phyloP scores from a whole-genome alignment of 208 protist species.

The Novymonas esmeraldas region DNA sequence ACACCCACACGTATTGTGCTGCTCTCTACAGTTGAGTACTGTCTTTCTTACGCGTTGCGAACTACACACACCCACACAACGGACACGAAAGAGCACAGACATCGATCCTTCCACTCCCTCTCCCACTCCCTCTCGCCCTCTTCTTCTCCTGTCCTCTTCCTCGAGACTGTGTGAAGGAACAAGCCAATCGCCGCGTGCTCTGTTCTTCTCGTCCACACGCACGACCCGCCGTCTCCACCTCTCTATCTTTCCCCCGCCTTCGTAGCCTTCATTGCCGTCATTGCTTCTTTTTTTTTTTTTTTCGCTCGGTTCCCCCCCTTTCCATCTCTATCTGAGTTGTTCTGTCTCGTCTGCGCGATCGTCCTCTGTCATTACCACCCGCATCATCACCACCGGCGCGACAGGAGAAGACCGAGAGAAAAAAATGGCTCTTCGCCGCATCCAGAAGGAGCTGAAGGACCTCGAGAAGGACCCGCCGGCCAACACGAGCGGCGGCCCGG shows the following conservation, averaged over 20 bases:
- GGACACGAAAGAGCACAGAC: too few species aligned
- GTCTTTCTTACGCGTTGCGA: too few species aligned
- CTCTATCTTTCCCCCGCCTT: neutral
- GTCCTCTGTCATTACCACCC: neutral
- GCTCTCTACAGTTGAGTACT: too few species aligned
- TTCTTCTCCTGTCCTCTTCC: neutral
- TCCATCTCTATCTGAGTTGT: neutral
- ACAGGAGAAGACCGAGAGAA: neutral
- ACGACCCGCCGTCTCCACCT: neutral
- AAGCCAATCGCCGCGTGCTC: too few species aligned
- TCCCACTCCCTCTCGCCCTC: neutral
- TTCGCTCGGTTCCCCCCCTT: constrained; percentile 1
- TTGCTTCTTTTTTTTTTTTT: constrained; percentile 1
- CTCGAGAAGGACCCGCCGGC: constrained; percentile 95
- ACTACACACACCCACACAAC: too few species aligned
- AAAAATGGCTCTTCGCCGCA: constrained; percentile 94
- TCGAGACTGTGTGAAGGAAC: too few species aligned
- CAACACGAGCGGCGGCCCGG: constrained; percentile 95
- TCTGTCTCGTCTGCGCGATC: neutral
- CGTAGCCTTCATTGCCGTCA: neutral
- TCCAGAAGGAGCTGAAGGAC: constrained; percentile 96
- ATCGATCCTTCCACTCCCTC: neutral
- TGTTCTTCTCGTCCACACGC: neutral
- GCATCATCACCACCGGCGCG: neutral
- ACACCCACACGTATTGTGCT: too few species aligned